Percentiles rank a stretch among this genome's conserved stretches.
Evolutionary conservation across 176 grass and related monocot species (phyloP).

Genomic region (Musa schizocarpa): DNA sequence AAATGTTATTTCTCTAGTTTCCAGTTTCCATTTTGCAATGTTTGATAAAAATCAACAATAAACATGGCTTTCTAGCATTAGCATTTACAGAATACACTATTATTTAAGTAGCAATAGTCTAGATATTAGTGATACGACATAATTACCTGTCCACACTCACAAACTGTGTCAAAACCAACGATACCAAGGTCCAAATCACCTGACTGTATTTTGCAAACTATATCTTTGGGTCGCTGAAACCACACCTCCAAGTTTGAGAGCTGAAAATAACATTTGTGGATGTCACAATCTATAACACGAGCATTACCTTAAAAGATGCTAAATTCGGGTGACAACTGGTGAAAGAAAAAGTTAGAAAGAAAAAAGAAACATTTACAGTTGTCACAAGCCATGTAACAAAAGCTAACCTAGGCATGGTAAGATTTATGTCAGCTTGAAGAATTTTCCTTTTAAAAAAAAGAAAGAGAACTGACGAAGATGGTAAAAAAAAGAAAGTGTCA

Average conservation of each 20-base stretch:
- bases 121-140: neutral
- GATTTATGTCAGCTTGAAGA: no score
- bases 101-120: neutral
- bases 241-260: constrained; percentile 89
- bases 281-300: neutral
- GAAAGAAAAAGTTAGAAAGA: neutral
- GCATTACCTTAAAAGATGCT: neutral
- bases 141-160: constrained; percentile 60
- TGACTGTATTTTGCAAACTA: constrained; percentile 67
- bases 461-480: no score
- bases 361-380: neutral
- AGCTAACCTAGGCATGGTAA: no score
- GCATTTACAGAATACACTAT: neutral
- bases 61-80: neutral
- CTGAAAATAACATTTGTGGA: constrained; percentile 21
- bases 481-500: no score
- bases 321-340: neutral
- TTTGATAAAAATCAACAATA: neutral
- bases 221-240: constrained; percentile 96
- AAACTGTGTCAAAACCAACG: constrained; percentile 79
- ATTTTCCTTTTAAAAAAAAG: no score
- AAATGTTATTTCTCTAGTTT: neutral
- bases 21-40: neutral
- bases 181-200: constrained; percentile 91
- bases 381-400: no score